Percentiles rank a stretch among this genome's conserved stretches.
Conservation (phyloP, 179 eudicot species). For the Heliamphora pulchella region DNA sequence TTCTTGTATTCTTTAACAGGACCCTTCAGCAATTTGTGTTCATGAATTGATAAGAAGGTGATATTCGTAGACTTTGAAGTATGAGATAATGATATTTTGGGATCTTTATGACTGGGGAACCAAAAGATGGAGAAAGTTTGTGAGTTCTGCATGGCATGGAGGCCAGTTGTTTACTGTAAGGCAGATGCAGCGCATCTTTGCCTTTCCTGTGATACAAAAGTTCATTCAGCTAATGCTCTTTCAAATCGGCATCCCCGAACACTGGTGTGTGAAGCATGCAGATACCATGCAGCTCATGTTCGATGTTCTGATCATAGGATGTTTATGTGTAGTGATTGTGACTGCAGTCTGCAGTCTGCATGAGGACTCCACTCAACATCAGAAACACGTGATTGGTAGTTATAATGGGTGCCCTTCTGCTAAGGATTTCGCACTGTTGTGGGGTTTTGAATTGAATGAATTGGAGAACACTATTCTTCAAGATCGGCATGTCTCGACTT, state of each 20-base stretch:
- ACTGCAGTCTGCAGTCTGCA: slow-evolving; percentile 27
- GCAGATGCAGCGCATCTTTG: slow-evolving; percentile 70
- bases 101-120: slow-evolving; percentile 11
- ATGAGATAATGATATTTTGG: not conserved
- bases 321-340: slow-evolving; percentile 56
- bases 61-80: not conserved
- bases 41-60: not conserved
- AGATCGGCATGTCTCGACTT: slow-evolving; percentile 15
- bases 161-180: slow-evolving; percentile 59
- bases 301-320: slow-evolving; percentile 49
- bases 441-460: slow-evolving; percentile 40
- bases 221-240: slow-evolving; percentile 73
- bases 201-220: slow-evolving; percentile 59
- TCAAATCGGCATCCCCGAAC: slow-evolving; percentile 55
- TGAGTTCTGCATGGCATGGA: slow-evolving; percentile 48
- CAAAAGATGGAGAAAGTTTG: slow-evolving; percentile 50
- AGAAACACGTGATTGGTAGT: slow-evolving; percentile 34
- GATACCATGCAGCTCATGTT: slow-evolving; percentile 30
- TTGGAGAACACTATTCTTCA: slow-evolving; percentile 17
- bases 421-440: slow-evolving; percentile 46
- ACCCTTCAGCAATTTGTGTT: not conserved
- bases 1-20: not conserved
- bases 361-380: slow-evolving; percentile 35
- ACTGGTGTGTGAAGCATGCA: slow-evolving; percentile 58
- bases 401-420: slow-evolving; percentile 67